Base-by-base conservation (phyloP, 371 early-diverging fungal species). In the Batkoa obscura region DNA sequence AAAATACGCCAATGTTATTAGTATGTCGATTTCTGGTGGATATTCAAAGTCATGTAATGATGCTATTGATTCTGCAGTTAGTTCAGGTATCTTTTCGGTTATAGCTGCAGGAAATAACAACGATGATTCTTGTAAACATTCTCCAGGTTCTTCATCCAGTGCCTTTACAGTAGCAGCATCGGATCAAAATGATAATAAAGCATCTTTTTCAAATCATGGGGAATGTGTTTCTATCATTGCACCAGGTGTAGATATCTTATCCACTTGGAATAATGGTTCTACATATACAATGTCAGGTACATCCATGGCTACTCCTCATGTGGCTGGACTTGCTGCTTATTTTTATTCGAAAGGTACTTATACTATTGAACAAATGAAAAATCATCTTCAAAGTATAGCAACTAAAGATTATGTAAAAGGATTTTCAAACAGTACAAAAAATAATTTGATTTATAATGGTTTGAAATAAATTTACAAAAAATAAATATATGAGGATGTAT, bases 161-260 rank as follows among this genome's bases (percentile, higher is more conserved):
- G 91, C 87, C 1, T 67, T 94, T 45, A 93, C 92, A 0, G 93
- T 92, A 3, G 98, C 91, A 5, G 88, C 89, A 0, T 81, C 84
- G 10, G 79, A 83, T 64, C 59, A 66, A 34, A 74, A 75, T 48
- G 88, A 88, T 66, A 72, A 71, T 0, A 70, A 79, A 35, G 82
- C 87, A 6, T 71, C 61, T 31, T 88, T 83, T 66, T 82, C 84
- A 31, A 84, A 88, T 58, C 71, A 68, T 57, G 92, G 91, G 2
- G 69, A 65, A 23, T 88, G 89, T 63, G 88, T 88, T 17, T 81
- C 84, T 59, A 68, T 88, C 66, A 72, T 66, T 46, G 42, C 49
- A n/a, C 51, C 94, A 41, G 99, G 99, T 2, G n/a, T n/a, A 23
- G 33, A 51, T 17, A 37, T 51, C 34, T 45, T 43, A 2, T 33